Evolutionary conservation across 306 rosid genomes (phyloP), one percentile per base, ranked within the genome.

Genomic region (Echinosophora koreensis): DNA sequence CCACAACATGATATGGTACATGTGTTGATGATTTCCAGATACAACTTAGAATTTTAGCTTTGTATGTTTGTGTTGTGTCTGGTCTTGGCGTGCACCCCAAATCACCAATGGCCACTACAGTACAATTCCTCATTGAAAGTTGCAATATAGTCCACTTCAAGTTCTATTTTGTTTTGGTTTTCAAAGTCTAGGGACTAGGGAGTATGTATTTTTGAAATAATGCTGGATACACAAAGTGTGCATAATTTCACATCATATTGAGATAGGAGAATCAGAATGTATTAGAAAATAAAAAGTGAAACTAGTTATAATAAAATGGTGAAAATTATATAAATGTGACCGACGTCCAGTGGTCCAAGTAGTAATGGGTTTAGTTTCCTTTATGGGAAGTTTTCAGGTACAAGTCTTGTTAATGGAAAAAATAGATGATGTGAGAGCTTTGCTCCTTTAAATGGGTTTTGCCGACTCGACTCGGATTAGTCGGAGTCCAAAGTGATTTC

Each of bases 21-120:
- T 79, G 58, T 75, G 75, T 12, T 55, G 76, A 86, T 89, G 76
- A 84, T 88, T 82, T 85, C 63, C 49, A 69, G 75, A 85, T 81
- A 81, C 86, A 73, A 64, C 67, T 71, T 56, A n/a, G 84, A 74
- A 87, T 81, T 60, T 66, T 66, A 37, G 57, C 71, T 79, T 69
- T 84, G 86, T 55, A 63, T 47, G 74, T 66, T 75, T 42, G 79
- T 34, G 77, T 17, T 17, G 47, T 56, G 73, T 76, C 67, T 66
- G n/a, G 76, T 52, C 52, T 77, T 39, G 83, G 90, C 84, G 88
- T 89, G 85, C 87, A 84, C 37, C 44, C 57, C 60, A 71, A 64
- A 65, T 65, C 80, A 76, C 47, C 54, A 16, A 66, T 54, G 4
- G 44, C 58, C 80, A 63, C 71, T 72, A 46, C 71, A 22, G 9